phyloP scores from a whole-genome alignment of 257 asterid species.

The Nicotiana knightiana region DNA sequence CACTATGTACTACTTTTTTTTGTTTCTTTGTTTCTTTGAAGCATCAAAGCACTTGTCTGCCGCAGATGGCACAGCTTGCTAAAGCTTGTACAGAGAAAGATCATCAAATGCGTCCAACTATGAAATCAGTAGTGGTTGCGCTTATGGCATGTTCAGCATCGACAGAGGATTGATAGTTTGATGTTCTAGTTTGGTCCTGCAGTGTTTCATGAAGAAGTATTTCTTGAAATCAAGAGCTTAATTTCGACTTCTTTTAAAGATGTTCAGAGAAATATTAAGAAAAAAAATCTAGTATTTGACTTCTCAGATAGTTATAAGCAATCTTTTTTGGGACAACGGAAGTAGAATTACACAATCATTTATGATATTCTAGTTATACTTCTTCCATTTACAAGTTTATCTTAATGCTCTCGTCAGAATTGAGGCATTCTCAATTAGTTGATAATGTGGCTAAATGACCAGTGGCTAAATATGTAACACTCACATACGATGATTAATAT shows the following conservation, averaged over 20 bases:
- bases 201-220: background rate
- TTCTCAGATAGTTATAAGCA: too few relatives aligned
- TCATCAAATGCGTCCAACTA: slow-evolving; percentile 74
- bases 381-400: too few relatives aligned
- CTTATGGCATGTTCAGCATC: slow-evolving; percentile 82
- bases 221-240: background rate
- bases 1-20: background rate
- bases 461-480: too few relatives aligned
- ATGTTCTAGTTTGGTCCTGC: background rate
- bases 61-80: slow-evolving; percentile 73
- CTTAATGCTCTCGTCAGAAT: too few relatives aligned
- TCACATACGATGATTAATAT: too few relatives aligned
- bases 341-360: too few relatives aligned
- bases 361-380: too few relatives aligned
- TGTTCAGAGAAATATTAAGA: too few relatives aligned
- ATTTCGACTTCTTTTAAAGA: background rate
- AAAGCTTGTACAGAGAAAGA: slow-evolving; percentile 75
- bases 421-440: too few relatives aligned
- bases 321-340: too few relatives aligned
- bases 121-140: slow-evolving; percentile 81
- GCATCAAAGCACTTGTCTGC: background rate
- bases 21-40: background rate
- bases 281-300: too few relatives aligned
- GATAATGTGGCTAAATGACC: too few relatives aligned
- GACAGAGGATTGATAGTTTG: slow-evolving; percentile 51